These are phyloP conservation scores for Camellia sinensis DNA, from an alignment of 148 eudicot genomes.

Conservation along the genomic window DNA sequence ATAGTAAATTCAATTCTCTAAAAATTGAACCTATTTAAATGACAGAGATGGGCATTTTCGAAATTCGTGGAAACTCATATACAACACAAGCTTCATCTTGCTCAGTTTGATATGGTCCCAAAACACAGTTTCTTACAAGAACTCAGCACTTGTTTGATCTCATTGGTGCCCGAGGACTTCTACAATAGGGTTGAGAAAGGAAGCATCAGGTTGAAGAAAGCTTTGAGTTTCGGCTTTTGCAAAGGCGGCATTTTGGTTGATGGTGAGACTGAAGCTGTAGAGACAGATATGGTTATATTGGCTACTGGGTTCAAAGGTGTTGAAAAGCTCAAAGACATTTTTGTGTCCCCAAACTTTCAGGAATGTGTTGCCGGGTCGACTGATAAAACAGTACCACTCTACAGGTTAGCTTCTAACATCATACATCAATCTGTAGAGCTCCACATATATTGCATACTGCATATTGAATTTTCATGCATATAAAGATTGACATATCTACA, in stretches of 20 bases:
- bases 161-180: slow-evolving; percentile 45
- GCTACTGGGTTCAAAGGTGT: slow-evolving; percentile 65
- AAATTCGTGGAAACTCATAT: slow-evolving; percentile 61
- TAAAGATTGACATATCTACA: background rate
- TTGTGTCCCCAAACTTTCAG: slow-evolving; percentile 33
- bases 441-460: too few relatives aligned
- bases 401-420: slow-evolving; percentile 37
- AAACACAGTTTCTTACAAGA: slow-evolving; percentile 48
- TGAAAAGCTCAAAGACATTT: slow-evolving; percentile 43
- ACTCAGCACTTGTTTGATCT: slow-evolving; percentile 40
- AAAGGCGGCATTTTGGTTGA: slow-evolving; percentile 47
- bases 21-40: background rate
- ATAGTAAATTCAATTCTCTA: background rate
- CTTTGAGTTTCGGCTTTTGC: slow-evolving; percentile 40
- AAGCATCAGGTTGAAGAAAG: slow-evolving; percentile 49
- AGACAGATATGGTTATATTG: slow-evolving; percentile 55
- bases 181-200: slow-evolving; percentile 56
- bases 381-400: slow-evolving; percentile 31
- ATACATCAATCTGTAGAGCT: background rate
- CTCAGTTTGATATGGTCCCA: slow-evolving; percentile 54
- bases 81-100: slow-evolving; percentile 36
- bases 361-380: slow-evolving; percentile 32
- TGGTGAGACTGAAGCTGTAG: slow-evolving; percentile 24
- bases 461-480: background rate
- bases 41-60: slow-evolving; percentile 57